A percentile compares a stretch with the other conserved stretches of the same genome.
Conservation (phyloP, 352 stramenopile genomes). For the Globisporangium cederbergense region DNA sequence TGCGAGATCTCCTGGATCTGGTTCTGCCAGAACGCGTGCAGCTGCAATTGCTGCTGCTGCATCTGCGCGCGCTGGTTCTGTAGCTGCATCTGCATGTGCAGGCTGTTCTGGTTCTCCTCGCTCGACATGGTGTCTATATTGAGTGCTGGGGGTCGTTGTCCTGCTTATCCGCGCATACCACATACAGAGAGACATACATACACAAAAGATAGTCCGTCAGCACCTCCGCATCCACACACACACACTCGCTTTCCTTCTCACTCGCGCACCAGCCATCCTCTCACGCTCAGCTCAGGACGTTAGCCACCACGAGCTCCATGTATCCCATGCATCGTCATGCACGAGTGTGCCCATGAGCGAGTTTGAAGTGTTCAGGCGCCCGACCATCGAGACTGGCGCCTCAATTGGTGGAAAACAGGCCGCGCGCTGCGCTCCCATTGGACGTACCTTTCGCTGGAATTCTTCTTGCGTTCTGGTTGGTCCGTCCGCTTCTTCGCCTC, state of each 20-base stretch:
- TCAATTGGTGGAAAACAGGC: conserved; percentile 74
- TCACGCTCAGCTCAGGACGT: neutral
- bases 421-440: conserved; percentile 60
- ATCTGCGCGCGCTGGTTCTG: conserved; percentile 85
- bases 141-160: neutral
- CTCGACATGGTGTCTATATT: conserved; percentile 38
- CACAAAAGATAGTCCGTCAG: neutral
- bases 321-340: neutral
- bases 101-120: conserved; percentile 58
- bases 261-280: neutral
- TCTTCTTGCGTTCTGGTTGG: conserved; percentile 32
- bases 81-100: conserved; percentile 86
- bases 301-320: neutral
- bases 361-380: conserved; percentile 13
- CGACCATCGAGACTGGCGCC: conserved; percentile 32
- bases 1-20: conserved; percentile 88
- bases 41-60: conserved; percentile 84
- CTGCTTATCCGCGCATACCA: neutral
- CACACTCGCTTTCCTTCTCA: neutral
- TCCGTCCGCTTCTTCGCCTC: conserved; percentile 5
- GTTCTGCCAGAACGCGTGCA: conserved; percentile 87
- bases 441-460: conserved; percentile 29
- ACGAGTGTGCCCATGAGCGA: conserved; percentile 4
- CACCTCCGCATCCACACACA: neutral
- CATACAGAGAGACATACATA: neutral